A percentile compares a stretch with the other conserved stretches of the same genome.
These are phyloP conservation scores for Astrothelium macrocarpum DNA, from an alignment of 495 filamentous ascomycete genomes.

Conservation along the genomic window DNA sequence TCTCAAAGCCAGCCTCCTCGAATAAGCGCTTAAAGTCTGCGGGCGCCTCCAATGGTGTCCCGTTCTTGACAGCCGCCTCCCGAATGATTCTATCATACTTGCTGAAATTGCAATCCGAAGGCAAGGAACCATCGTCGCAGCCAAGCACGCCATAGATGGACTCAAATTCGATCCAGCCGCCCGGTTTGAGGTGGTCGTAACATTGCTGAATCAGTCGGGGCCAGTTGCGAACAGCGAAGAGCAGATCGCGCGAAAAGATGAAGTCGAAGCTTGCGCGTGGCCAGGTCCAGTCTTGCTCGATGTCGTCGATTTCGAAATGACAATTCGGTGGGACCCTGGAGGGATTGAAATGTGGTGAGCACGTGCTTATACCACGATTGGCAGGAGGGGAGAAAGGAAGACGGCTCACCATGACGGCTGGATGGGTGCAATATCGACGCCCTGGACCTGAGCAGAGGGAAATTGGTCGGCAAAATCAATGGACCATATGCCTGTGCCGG, in stretches of 20 bases:
- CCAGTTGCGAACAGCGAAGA: slow-evolving; percentile 27
- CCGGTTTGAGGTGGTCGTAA: slow-evolving; percentile 6
- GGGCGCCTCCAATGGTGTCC: neutral
- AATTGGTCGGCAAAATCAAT: slow-evolving; percentile 37
- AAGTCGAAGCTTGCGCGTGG: slow-evolving; percentile 27
- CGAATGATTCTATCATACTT: neutral
- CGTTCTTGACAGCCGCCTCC: slow-evolving; percentile 2
- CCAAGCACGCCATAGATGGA: neutral
- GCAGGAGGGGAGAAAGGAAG: neutral
- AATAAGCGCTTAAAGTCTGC: neutral
- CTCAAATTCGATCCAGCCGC: slow-evolving; percentile 12
- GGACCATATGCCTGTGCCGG: slow-evolving; percentile 29
- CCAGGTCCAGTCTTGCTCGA: slow-evolving; percentile 42
- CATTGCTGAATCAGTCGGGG: slow-evolving; percentile 21
- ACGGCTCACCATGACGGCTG: slow-evolving; percentile 46
- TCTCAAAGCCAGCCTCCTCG: slow-evolving; percentile 7
- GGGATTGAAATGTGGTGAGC: slow-evolving; percentile 1
- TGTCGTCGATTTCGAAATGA: slow-evolving; percentile 50
- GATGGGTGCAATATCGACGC: slow-evolving; percentile 55
- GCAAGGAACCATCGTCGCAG: slow-evolving; percentile 12
- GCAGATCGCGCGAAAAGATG: slow-evolving; percentile 25
- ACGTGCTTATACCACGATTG: neutral
- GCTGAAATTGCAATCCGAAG: slow-evolving; percentile 3
- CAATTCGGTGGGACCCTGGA: slow-evolving; percentile 40
- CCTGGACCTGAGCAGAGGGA: slow-evolving; percentile 47